phyloP scores from a whole-genome alignment of 192 early-diverging fungal species.

The Obelidium mucronatum region DNA sequence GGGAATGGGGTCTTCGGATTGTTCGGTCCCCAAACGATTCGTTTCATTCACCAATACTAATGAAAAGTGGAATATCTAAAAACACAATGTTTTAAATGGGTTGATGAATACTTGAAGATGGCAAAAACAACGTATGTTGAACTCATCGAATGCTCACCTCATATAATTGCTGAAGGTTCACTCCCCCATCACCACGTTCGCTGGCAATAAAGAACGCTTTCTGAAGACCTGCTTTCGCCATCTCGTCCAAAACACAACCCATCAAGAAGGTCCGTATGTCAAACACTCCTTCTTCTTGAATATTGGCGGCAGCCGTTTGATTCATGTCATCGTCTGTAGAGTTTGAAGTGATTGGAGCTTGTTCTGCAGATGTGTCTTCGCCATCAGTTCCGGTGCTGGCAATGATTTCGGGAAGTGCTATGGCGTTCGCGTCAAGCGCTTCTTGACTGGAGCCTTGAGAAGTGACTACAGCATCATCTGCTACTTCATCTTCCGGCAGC shows the following conservation, averaged over 20 bases:
- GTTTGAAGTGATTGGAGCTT: too few relatives aligned
- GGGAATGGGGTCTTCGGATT: slow-evolving; percentile 54
- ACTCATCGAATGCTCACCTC: slow-evolving; percentile 32
- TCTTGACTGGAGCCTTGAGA: too few relatives aligned
- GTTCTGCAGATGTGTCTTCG: too few relatives aligned
- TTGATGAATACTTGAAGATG: too few relatives aligned
- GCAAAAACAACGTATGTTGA: not conserved
- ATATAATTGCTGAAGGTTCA: slow-evolving; percentile 50
- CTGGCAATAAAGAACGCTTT: slow-evolving; percentile 51
- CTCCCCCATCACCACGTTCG: slow-evolving; percentile 44
- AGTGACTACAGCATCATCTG: not conserved
- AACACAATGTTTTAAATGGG: not conserved
- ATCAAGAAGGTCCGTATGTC: slow-evolving; percentile 48
- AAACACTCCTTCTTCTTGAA: slow-evolving; percentile 45
- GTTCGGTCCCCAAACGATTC: slow-evolving; percentile 40
- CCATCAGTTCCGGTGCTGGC: too few relatives aligned
- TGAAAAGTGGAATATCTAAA: slow-evolving; percentile 46
- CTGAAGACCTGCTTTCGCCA: slow-evolving; percentile 47
- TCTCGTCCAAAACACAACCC: slow-evolving; percentile 49
- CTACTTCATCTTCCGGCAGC: not conserved
- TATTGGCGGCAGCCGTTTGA: too few relatives aligned
- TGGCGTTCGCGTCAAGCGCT: too few relatives aligned
- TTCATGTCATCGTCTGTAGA: too few relatives aligned
- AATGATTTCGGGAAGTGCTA: too few relatives aligned
- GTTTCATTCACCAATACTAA: slow-evolving; percentile 48